Evolutionary conservation across 2,329 filamentous ascomycete genomes (phyloP).

Genomic region (Magnaporthales sp.): DNA sequence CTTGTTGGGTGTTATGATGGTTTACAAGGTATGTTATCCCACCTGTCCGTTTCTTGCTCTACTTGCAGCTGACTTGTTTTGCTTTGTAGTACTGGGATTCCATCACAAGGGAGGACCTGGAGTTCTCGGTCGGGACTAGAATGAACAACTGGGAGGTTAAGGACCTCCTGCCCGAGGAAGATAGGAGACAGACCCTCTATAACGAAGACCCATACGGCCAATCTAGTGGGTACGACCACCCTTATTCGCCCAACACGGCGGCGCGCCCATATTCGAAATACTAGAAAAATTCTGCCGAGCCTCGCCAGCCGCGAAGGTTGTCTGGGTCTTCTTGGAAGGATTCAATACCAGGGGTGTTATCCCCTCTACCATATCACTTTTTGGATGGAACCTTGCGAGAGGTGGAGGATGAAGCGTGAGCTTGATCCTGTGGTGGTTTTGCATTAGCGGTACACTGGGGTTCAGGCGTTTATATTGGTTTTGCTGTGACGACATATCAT

Average conservation of each 20-base stretch:
- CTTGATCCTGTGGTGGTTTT: background rate
- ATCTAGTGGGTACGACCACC: conserved; percentile 42
- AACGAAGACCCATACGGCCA: conserved; percentile 57
- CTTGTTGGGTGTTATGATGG: conserved; percentile 94
- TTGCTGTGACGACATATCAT: background rate
- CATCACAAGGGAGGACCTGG: conserved; percentile 95
- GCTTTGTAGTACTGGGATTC: conserved; percentile 85
- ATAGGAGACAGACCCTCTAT: conserved; percentile 66
- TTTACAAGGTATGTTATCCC: conserved; percentile 69
- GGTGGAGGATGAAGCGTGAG: background rate
- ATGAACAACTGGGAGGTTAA: conserved; percentile 99
- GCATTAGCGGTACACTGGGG: background rate
- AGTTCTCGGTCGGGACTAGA: conserved; percentile 92
- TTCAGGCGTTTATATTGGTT: background rate
- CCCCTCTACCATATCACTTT: background rate
- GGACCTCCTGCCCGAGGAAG: conserved; percentile 75
- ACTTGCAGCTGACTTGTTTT: background rate
- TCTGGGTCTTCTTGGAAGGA: background rate
- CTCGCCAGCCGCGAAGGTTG: background rate
- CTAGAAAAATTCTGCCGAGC: conserved; percentile 13
- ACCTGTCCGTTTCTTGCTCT: background rate
- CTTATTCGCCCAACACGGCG: conserved; percentile 34
- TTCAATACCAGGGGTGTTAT: background rate
- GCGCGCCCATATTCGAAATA: conserved; percentile 38
- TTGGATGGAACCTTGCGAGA: background rate